Base-by-base conservation (phyloP, 1,139 yeast genomes). In the Protomyces inundatus region DNA sequence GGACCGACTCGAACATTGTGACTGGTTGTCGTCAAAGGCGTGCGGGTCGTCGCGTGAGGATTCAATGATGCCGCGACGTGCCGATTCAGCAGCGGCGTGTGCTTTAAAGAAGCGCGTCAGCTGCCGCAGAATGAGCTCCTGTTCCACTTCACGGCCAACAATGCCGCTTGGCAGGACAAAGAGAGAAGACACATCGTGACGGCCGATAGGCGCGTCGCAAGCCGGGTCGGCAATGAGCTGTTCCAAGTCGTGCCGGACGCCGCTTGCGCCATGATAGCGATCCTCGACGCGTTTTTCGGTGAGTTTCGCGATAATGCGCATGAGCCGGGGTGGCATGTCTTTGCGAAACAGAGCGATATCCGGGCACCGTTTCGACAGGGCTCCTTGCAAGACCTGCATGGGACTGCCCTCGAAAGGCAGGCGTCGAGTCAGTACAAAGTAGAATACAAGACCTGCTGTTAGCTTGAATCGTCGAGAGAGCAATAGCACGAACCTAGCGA, bases 341-440 rank as follows among this genome's bases (percentile, higher is more conserved):
- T 68, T 69, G 10, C 70, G 64, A 34, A 54, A n/a, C 6, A 39
- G 6, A 16, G 64, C 63, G 12, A 67, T 57, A 2, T 68, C 59
- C 7, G 70, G 70, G 4, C 66, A 62, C 16, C 66, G 66, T 14
- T 65, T 54, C 46, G 67, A 68, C 45, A 67, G 55, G n/a, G 67
- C 64, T 46, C 61, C 66, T n/a, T 67, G 66, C 7, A 67, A 30
- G n/a, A 68, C 54, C 10, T 65, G 63, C 65, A 68, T 62, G 3
- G 69, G 65, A 10, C 53, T n/a, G n/a, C 68, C 66, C n/a, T 64
- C 67, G 48, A 61, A 68, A 39, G 61, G 68, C 5, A 66, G 67
- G 7, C 65, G 55, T 7, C 64, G 52, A 23, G 69, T 65, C 54
- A 68, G 64, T 4, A 68, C 23, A 7, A 66, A 55, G 64, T 57